These are phyloP conservation scores for Hygrophoropsis aurantiaca DNA, from an alignment of 768 basidiomycete species.

Conservation along the genomic window DNA sequence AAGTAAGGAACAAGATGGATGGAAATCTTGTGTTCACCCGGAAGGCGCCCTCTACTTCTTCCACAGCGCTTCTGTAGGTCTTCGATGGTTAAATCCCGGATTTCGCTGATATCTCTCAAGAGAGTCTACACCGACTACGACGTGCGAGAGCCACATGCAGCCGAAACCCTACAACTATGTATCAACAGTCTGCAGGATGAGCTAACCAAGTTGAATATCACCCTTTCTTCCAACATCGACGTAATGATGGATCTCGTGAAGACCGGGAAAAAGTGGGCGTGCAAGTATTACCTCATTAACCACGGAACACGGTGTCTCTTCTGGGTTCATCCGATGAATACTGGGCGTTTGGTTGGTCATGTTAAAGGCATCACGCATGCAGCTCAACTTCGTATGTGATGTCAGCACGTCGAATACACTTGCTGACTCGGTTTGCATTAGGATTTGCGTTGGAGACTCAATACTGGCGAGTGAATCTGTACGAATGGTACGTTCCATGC, in stretches of 20 bases:
- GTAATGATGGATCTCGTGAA: constrained; percentile 39
- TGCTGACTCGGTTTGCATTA: constrained; percentile 4
- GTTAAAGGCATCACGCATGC: constrained; percentile 37
- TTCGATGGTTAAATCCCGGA: neutral
- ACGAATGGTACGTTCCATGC: neutral
- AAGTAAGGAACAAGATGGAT: too few relatives aligned
- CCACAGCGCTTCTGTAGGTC: constrained; percentile 37
- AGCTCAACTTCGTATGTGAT: constrained; percentile 40
- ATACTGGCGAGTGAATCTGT: constrained; percentile 17
- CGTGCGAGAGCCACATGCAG: constrained; percentile 33
- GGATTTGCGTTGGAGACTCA: constrained; percentile 14
- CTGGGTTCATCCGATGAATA: constrained; percentile 42
- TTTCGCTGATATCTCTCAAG: constrained; percentile 20
- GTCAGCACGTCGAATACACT: neutral
- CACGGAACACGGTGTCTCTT: constrained; percentile 43
- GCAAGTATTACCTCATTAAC: constrained; percentile 46
- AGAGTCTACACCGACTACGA: constrained; percentile 50
- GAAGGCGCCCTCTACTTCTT: constrained; percentile 58
- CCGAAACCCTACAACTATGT: constrained; percentile 31
- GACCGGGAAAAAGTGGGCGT: constrained; percentile 14
- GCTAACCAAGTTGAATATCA: constrained; percentile 22
- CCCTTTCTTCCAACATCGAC: constrained; percentile 27
- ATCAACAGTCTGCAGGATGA: neutral
- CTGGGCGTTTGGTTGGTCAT: constrained; percentile 30
- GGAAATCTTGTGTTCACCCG: constrained; percentile 46